A percentile compares a stretch with the other conserved stretches of the same genome.
These are phyloP conservation scores for Haematococcus lacustris DNA, from an alignment of 139 green algal species.

Conservation along the genomic window DNA sequence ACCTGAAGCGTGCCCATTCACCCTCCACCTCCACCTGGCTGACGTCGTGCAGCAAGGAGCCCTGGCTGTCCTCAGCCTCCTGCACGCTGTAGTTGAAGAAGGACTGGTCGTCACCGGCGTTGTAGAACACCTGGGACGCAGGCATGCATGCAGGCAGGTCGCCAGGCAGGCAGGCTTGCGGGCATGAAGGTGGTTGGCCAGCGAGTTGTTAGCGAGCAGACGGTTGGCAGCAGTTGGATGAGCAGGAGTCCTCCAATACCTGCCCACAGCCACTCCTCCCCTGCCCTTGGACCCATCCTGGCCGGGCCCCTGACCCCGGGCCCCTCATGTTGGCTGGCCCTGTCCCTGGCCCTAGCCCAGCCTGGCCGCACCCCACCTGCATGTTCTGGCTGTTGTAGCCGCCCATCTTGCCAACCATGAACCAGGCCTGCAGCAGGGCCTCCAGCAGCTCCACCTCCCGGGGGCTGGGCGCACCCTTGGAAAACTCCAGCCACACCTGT, in stretches of 20 bases:
- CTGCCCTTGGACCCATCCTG: too few relatives aligned
- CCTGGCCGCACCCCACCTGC: constrained; percentile 42
- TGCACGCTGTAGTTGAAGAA: constrained; percentile 62
- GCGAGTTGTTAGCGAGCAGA: neutral
- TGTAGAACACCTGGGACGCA: constrained; percentile 19
- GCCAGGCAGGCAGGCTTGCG: neutral
- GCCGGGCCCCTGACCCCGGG: neutral
- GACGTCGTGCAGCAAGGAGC: constrained; percentile 63
- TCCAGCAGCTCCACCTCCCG: constrained; percentile 53
- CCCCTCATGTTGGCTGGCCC: neutral
- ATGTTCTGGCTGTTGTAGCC: constrained; percentile 80
- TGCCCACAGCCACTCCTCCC: neutral
- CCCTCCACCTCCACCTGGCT: constrained; percentile 50
- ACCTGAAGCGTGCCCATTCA: constrained; percentile 54
- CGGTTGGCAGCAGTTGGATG: neutral
- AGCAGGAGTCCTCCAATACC: neutral
- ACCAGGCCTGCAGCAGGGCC: constrained; percentile 71
- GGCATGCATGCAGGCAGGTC: neutral
- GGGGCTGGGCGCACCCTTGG: constrained; percentile 6
- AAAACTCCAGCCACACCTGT: constrained; percentile 54
- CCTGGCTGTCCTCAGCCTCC: constrained; percentile 25
- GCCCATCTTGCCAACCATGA: constrained; percentile 79
- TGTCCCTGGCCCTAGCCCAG: neutral
- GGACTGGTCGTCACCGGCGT: constrained; percentile 40
- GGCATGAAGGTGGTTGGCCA: neutral